These are phyloP conservation scores for Taphrina flavorubra DNA, from an alignment of 1,139 yeast species.

Conservation along the genomic window DNA sequence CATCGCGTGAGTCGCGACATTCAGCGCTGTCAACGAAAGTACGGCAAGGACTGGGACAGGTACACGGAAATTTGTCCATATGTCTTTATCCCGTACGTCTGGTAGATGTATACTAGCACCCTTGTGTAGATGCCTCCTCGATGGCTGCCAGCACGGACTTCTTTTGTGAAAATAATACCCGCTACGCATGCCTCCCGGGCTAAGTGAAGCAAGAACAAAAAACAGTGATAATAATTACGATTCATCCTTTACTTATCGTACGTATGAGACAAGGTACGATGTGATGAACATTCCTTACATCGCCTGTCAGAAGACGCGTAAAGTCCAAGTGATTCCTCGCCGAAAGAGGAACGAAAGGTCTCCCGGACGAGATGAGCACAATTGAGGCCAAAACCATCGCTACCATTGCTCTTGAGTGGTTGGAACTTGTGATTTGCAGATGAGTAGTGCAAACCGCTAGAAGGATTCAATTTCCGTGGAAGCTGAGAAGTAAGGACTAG, in stretches of 20 bases:
- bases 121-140: background rate
- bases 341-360: too few species aligned
- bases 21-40: conserved; percentile 79
- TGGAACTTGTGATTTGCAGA: background rate
- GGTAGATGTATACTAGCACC: conserved; percentile 11
- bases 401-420: background rate
- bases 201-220: too few species aligned
- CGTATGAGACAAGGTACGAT: background rate
- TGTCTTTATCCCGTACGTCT: conserved; percentile 71
- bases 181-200: background rate
- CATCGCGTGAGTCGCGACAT: conserved; percentile 91
- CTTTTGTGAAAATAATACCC: background rate
- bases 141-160: background rate
- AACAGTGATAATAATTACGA: background rate
- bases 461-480: conserved; percentile 18
- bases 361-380: background rate
- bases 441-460: background rate
- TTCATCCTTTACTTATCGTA: background rate
- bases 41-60: conserved; percentile 91
- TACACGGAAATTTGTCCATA: conserved; percentile 89
- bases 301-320: background rate
- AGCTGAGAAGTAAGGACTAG: conserved; percentile 76
- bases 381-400: conserved; percentile 10
- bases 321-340: too few species aligned
- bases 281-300: background rate